These are phyloP conservation scores for Naganishia kalamii DNA, from an alignment of 768 basidiomycete species.

Conservation along the genomic window DNA sequence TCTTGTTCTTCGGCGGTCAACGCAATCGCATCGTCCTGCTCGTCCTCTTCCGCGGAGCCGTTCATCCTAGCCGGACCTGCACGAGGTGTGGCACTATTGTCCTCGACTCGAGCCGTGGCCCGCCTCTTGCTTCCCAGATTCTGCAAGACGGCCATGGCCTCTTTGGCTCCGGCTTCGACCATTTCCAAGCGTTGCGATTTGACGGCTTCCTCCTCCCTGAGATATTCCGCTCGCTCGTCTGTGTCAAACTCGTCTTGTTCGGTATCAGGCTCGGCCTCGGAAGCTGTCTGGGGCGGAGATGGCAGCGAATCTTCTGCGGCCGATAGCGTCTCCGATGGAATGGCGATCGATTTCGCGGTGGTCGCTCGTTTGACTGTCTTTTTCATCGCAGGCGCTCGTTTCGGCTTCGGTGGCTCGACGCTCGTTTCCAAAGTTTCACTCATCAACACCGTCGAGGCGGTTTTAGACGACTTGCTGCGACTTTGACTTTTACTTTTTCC, in stretches of 20 bases:
- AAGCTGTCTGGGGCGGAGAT: background rate
- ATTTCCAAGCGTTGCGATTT: slow-evolving; percentile 17
- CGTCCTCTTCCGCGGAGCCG: background rate
- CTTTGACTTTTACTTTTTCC: background rate
- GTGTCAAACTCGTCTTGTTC: slow-evolving; percentile 3
- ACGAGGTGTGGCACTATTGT: background rate
- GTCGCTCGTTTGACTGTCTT: background rate
- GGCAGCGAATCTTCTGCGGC: background rate
- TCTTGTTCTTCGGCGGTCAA: slow-evolving; percentile 16
- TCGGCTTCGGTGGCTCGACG: background rate
- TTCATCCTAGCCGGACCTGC: background rate
- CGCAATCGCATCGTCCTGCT: background rate
- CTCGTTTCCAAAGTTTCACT: background rate
- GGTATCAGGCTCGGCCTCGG: slow-evolving; percentile 1
- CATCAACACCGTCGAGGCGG: background rate
- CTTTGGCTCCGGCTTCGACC: slow-evolving; percentile 20
- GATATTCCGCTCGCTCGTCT: slow-evolving; percentile 3
- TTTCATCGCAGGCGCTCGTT: background rate
- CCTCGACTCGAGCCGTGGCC: background rate
- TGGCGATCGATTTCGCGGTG: background rate
- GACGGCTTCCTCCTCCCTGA: background rate
- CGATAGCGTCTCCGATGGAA: background rate
- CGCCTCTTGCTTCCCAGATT: slow-evolving; percentile 15
- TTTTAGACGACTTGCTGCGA: background rate
- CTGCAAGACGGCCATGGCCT: slow-evolving; percentile 21